Evolutionary conservation across 2,329 filamentous ascomycete genomes (phyloP).

Genomic region (Chalara sp.): DNA sequence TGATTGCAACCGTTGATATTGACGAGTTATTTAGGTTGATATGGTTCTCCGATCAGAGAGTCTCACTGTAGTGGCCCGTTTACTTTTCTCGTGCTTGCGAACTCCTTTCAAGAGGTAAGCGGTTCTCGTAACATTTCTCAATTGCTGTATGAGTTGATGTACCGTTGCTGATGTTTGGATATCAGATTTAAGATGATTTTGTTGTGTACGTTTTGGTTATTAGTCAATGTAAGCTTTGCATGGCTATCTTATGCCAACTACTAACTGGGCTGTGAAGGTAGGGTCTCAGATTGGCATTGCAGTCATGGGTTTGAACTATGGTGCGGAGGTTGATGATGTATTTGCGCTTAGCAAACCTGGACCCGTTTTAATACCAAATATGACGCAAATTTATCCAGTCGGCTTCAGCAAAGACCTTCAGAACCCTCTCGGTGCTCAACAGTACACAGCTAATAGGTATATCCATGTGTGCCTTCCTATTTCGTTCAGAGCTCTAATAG

Average conservation of each 20-base stretch:
- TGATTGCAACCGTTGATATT: neutral
- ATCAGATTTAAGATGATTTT: neutral
- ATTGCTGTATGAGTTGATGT: too few relatives aligned
- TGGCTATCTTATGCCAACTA: too few relatives aligned
- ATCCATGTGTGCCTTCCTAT: too few relatives aligned
- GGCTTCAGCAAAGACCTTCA: neutral
- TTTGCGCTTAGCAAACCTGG: neutral
- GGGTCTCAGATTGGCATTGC: neutral
- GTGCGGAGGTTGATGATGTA: neutral
- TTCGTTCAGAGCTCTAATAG: too few relatives aligned
- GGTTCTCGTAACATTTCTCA: too few relatives aligned
- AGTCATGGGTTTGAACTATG: neutral
- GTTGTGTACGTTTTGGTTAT: neutral
- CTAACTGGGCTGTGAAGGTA: too few relatives aligned
- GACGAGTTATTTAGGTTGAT: too few relatives aligned
- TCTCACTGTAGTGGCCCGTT: too few relatives aligned
- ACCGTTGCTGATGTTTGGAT: neutral
- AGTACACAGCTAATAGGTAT: neutral
- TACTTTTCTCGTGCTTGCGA: too few relatives aligned
- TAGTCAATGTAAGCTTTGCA: neutral
- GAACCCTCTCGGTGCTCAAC: neutral
- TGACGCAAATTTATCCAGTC: slow-evolving; percentile 1
- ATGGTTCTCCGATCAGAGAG: too few relatives aligned
- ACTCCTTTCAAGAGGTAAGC: too few relatives aligned
- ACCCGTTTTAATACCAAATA: neutral